A percentile compares a stretch with the other conserved stretches of the same genome.
Conservation (phyloP, 495 filamentous ascomycete species). For the Xylaria venustula region DNA sequence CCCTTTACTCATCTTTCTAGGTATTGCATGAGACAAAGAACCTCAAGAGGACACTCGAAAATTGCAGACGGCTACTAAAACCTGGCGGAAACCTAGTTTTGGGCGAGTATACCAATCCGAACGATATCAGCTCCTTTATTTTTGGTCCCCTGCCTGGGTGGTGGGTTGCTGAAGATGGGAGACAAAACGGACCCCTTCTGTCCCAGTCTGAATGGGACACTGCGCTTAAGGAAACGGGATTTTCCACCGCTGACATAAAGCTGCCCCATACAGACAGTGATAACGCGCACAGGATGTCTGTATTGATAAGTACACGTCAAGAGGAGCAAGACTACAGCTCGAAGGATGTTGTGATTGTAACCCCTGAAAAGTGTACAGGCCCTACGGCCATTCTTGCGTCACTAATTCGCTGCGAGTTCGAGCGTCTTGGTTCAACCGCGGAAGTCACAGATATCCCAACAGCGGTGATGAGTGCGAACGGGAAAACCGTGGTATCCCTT, state of each 20-base stretch:
- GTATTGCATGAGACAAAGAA: conserved; percentile 41
- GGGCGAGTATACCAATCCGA: conserved; percentile 26
- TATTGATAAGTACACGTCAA: neutral
- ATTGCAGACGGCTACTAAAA: conserved; percentile 19
- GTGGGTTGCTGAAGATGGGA: conserved; percentile 18
- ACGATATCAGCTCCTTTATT: conserved; percentile 18
- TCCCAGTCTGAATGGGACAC: conserved; percentile 11
- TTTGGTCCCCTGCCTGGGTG: conserved; percentile 12
- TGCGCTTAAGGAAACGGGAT: conserved; percentile 1
- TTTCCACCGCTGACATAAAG: neutral
- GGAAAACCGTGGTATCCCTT: conserved; percentile 7
- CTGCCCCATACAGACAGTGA: neutral
- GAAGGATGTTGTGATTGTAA: conserved; percentile 10
- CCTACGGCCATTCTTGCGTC: neutral
- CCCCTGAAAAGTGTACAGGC: neutral
- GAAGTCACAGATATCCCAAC: neutral
- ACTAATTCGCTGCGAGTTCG: neutral
- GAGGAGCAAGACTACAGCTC: neutral
- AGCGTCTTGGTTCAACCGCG: neutral
- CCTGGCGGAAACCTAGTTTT: conserved; percentile 35
- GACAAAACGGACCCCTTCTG: conserved; percentile 11
- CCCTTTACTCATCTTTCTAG: neutral
- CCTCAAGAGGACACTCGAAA: conserved; percentile 25
- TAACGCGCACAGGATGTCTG: neutral
- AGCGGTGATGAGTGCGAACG: neutral